Evolutionary conservation across 371 early-diverging fungal genomes (phyloP).

Genomic region (Mortierella sp.): DNA sequence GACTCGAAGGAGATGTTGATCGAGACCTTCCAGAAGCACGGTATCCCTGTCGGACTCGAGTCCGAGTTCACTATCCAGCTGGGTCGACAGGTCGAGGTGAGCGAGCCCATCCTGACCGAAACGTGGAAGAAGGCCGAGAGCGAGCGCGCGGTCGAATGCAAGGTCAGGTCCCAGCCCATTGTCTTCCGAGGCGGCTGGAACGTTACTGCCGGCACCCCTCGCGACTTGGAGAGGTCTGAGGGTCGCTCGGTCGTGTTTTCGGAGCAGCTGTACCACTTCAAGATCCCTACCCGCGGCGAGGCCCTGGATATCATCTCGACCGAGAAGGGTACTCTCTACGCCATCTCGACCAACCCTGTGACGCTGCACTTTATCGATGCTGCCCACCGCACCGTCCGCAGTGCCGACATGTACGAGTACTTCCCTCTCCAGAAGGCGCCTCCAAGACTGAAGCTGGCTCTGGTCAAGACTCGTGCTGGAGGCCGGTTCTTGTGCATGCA

Average conservation of each 20-base stretch:
- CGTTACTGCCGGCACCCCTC: slow-evolving; percentile 67
- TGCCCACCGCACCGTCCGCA: slow-evolving; percentile 66
- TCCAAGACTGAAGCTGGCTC: slow-evolving; percentile 69
- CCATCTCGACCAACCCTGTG: slow-evolving; percentile 78
- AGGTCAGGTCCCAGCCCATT: slow-evolving; percentile 59
- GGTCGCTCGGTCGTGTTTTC: slow-evolving; percentile 76
- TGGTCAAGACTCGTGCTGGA: slow-evolving; percentile 58
- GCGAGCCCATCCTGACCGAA: slow-evolving; percentile 70
- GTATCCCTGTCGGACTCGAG: slow-evolving; percentile 82
- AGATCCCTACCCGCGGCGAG: slow-evolving; percentile 79
- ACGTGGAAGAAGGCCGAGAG: slow-evolving; percentile 65
- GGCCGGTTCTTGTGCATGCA: slow-evolving; percentile 72
- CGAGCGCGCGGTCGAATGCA: slow-evolving; percentile 41
- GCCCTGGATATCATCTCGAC: slow-evolving; percentile 74
- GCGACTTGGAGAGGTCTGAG: slow-evolving; percentile 77
- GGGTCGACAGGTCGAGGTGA: slow-evolving; percentile 67
- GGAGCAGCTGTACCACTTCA: slow-evolving; percentile 79
- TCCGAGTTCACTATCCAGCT: slow-evolving; percentile 78
- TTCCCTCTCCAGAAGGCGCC: slow-evolving; percentile 80
- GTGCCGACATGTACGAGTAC: slow-evolving; percentile 84
- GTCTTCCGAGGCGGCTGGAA: slow-evolving; percentile 72
- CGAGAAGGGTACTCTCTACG: slow-evolving; percentile 69
- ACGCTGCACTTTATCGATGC: slow-evolving; percentile 76
- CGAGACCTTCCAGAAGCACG: slow-evolving; percentile 83
- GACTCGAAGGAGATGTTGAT: slow-evolving; percentile 76